Conservation (phyloP, 192 early-diverging fungal species). For the Coemansia sp. region DNA sequence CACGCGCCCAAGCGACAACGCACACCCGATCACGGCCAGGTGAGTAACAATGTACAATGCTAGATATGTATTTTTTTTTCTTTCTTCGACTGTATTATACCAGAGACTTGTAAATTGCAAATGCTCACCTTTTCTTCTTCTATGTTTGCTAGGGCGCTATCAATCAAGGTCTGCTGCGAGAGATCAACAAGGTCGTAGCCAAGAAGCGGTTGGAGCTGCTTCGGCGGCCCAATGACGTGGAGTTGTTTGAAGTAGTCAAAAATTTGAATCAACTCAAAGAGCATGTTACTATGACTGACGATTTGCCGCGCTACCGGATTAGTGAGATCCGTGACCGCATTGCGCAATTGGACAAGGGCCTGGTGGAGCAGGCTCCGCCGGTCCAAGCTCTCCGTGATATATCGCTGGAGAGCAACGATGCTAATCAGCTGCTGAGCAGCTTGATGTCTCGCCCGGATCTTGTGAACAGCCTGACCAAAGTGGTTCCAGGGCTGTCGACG, state of each 20-base stretch:
- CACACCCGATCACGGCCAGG: slow-evolving; percentile 26
- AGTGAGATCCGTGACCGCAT: slow-evolving; percentile 39
- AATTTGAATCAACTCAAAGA: slow-evolving; percentile 39
- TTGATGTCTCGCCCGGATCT: slow-evolving; percentile 44
- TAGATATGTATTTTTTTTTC: neutral
- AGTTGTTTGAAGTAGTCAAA: slow-evolving; percentile 33
- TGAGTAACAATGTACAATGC: slow-evolving; percentile 23
- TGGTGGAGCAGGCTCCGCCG: slow-evolving; percentile 13
- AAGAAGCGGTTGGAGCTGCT: slow-evolving; percentile 50
- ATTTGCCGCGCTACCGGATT: slow-evolving; percentile 22
- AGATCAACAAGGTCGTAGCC: slow-evolving; percentile 32
- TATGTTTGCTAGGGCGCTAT: slow-evolving; percentile 21
- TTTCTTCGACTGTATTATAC: neutral
- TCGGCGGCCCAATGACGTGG: slow-evolving; percentile 40
- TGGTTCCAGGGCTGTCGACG: slow-evolving; percentile 37
- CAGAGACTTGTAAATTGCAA: neutral
- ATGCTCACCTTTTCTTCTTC: slow-evolving; percentile 5
- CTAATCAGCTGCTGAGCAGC: slow-evolving; percentile 38
- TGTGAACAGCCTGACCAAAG: slow-evolving; percentile 42
- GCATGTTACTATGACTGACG: slow-evolving; percentile 20
- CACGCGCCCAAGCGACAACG: slow-evolving; percentile 28
- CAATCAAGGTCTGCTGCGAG: slow-evolving; percentile 39
- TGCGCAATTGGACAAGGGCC: slow-evolving; percentile 15
- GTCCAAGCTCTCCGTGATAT: slow-evolving; percentile 8
- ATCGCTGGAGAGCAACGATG: slow-evolving; percentile 9